Evolutionary conservation across 345 rosid species (phyloP).

Genomic region (Anacardium occidentale): DNA sequence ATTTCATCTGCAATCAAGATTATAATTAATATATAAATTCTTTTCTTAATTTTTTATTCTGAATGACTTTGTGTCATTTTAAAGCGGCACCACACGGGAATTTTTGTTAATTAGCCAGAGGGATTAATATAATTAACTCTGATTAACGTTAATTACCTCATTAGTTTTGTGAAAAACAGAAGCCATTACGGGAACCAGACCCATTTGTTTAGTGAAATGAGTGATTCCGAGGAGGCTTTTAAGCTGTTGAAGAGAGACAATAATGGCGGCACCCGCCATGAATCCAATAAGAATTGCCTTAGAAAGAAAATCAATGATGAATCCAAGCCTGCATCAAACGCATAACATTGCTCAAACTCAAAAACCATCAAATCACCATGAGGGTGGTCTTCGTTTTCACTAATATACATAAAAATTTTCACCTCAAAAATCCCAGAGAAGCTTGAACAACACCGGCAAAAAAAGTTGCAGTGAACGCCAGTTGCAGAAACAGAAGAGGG

Average conservation of each 20-base stretch:
- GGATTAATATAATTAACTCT: too few species aligned
- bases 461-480: conserved; percentile 87
- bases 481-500: conserved; percentile 69
- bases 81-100: too few species aligned
- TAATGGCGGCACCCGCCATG: conserved; percentile 97
- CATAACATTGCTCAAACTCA: background rate
- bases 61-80: too few species aligned
- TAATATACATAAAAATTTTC: background rate
- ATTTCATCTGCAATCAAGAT: too few species aligned
- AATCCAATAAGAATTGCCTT: conserved; percentile 87
- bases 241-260: conserved; percentile 92
- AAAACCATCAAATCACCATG: background rate
- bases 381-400: background rate
- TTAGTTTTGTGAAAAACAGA: conserved; percentile 69
- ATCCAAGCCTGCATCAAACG: conserved; percentile 60
- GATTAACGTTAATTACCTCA: conserved; percentile 46
- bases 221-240: conserved; percentile 88
- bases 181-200: conserved; percentile 72
- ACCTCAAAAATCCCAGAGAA: conserved; percentile 88
- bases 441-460: conserved; percentile 96
- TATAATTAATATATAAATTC: too few species aligned
- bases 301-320: conserved; percentile 86
- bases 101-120: too few species aligned
- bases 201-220: conserved; percentile 83
- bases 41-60: too few species aligned